Conservation (phyloP, 1,139 yeast genomes). For the Scheffersomyces segobiensis region DNA sequence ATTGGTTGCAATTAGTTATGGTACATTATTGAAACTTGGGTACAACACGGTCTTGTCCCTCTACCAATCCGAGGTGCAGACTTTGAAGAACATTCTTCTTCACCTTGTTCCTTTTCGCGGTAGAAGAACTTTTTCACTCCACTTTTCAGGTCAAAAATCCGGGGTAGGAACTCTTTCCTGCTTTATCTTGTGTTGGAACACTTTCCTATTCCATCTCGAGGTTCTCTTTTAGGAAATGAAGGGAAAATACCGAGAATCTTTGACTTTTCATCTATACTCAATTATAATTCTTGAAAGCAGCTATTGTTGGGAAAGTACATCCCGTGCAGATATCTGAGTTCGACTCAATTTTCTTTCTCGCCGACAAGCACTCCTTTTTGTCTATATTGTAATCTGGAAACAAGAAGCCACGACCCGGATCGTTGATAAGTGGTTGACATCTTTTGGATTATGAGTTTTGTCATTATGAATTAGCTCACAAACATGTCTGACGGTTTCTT, state of each 20-base stretch:
- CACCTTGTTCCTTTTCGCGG: neutral
- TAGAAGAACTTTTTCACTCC: neutral
- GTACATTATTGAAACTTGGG: neutral
- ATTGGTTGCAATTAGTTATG: too few species aligned
- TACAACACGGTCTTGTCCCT: neutral
- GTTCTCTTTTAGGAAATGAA: neutral
- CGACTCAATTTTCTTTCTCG: neutral
- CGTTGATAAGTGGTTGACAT: neutral
- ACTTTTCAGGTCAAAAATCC: neutral
- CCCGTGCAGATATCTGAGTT: neutral
- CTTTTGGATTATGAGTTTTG: neutral
- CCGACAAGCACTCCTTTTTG: neutral
- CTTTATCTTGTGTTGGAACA: neutral
- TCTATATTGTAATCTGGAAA: neutral
- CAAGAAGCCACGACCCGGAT: neutral
- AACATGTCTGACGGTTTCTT: conserved; percentile 12
- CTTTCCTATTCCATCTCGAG: neutral
- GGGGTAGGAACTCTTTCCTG: neutral
- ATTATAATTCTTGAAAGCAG: neutral
- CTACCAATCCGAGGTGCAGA: neutral
- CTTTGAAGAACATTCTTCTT: neutral
- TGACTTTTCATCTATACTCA: neutral
- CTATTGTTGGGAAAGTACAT: neutral
- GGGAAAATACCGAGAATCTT: neutral
- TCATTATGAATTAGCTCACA: neutral